Conservation (phyloP, 129 eudicot genomes). For the Artemisia tridentata region DNA sequence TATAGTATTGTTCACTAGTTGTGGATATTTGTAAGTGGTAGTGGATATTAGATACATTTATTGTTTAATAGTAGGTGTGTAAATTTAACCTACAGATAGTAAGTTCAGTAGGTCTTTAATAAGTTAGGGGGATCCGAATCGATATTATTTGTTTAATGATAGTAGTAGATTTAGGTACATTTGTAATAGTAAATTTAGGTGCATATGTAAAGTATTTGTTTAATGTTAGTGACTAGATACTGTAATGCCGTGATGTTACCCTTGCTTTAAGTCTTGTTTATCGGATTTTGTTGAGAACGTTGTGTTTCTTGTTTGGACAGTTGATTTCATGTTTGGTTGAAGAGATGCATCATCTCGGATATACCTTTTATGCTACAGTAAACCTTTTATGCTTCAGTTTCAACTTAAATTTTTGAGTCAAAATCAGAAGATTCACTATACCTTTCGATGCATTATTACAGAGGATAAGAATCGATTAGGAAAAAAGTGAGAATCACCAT, state of each 20-base stretch:
- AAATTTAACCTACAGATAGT: too few species aligned
- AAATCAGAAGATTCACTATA: background rate
- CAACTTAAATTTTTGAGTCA: too few species aligned
- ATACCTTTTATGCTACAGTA: conserved; percentile 10
- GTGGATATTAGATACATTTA: too few species aligned
- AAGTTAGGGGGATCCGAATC: conserved; percentile 1
- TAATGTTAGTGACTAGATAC: too few species aligned
- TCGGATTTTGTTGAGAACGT: conserved; percentile 11
- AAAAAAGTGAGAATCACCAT: background rate
- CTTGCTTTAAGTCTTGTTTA: background rate
- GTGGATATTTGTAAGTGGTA: too few species aligned
- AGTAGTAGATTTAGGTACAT: too few species aligned
- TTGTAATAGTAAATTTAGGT: too few species aligned
- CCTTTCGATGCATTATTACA: background rate
- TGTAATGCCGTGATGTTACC: background rate
- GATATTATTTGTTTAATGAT: too few species aligned
- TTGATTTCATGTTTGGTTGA: conserved; percentile 11
- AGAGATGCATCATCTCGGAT: conserved; percentile 6
- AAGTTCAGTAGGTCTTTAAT: background rate
- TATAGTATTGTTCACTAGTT: too few species aligned
- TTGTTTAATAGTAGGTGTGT: too few species aligned
- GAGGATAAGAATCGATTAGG: background rate
- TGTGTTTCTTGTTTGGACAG: background rate
- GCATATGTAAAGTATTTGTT: too few species aligned
- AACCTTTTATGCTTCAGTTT: too few species aligned